Evolutionary conservation across 768 basidiomycete genomes (phyloP), one percentile per base, ranked within the genome.

Genomic region (Lepiota brunneoincarnata): DNA sequence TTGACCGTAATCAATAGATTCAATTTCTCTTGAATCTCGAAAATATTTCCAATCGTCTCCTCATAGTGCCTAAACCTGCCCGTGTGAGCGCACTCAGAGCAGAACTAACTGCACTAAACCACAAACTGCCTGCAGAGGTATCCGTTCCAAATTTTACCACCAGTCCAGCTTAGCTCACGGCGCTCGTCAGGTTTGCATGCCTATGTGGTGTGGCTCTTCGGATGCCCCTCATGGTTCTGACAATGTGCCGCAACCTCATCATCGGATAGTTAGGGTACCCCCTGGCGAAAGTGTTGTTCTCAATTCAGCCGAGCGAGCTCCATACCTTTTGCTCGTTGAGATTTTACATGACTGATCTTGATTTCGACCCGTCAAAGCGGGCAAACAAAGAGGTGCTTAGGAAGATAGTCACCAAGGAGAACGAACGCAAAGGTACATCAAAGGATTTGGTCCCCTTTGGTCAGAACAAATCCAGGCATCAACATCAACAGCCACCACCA

Each of bases 201-300:
- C 89, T 37, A 80, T 92, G 80, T 92, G 91, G 90, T 92, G 90
- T 63, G 67, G 79, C 10, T 86, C 90, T 6, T 85, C 92, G 12
- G 87, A 90, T 65, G 66, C 69, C 21, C 74, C 76, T 21, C 68
- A 67, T 54, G 58, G 59, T 11, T 60, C 69, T 18, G 67, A 70
- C 12, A 63, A 69, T 36, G 69, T 75, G 37, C 75, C 79, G 5
- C 75, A 82, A 62, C 83, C 89, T 4, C 96, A 98, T 67, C 94
- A 98, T 67, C 87, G 93, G 39, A 92, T 99, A 48, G 94, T 98
- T 47, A 86, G 97, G 59, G 96, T 99, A 64, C 95, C 96, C 10
- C 96, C 97, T 2, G 93, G 95, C 12, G 97, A 99, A 74, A 90
- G 92, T 53, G 97, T 98, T 41, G 97, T 98, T 9, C 80, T 99